These are phyloP conservation scores for Glycine tomentella DNA, from an alignment of 306 rosid species.

Conservation along the genomic window DNA sequence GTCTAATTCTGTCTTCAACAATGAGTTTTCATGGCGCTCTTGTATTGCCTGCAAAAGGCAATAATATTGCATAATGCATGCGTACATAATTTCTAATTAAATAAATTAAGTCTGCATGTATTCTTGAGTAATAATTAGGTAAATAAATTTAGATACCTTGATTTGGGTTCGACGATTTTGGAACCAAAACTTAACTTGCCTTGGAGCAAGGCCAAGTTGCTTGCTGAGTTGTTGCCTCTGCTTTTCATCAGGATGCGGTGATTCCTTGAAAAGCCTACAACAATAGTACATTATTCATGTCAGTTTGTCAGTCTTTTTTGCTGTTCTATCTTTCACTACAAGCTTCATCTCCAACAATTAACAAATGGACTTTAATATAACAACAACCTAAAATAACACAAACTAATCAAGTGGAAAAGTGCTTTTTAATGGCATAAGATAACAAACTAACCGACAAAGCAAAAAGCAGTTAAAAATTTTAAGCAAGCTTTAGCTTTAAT, in stretches of 20 bases:
- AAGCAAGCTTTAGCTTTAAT: constrained; percentile 39
- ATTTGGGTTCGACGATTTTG: constrained; percentile 99
- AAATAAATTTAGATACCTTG: constrained; percentile 59
- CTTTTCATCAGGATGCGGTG: constrained; percentile 99
- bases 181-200: constrained; percentile 99
- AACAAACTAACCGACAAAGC: too few relatives aligned
- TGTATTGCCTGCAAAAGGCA: constrained; percentile 75
- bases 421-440: too few relatives aligned
- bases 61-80: background rate
- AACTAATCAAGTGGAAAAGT: too few relatives aligned
- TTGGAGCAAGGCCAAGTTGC: constrained; percentile 88
- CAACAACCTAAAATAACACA: background rate
- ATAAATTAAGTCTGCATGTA: background rate
- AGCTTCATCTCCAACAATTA: constrained; percentile 15
- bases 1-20: constrained; percentile 87
- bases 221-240: constrained; percentile 96
- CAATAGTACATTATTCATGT: constrained; percentile 26
- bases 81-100: too few relatives aligned
- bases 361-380: constrained; percentile 5
- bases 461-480: constrained; percentile 19
- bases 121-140: background rate
- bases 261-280: constrained; percentile 88
- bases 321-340: constrained; percentile 11
- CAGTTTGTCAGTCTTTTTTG: constrained; percentile 12
- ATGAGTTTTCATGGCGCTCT: constrained; percentile 92